A percentile compares a stretch with the other conserved stretches of the same genome.
Evolutionary conservation across 495 filamentous ascomycete genomes (phyloP).

Genomic region (Annulohypoxylon maeteangense): DNA sequence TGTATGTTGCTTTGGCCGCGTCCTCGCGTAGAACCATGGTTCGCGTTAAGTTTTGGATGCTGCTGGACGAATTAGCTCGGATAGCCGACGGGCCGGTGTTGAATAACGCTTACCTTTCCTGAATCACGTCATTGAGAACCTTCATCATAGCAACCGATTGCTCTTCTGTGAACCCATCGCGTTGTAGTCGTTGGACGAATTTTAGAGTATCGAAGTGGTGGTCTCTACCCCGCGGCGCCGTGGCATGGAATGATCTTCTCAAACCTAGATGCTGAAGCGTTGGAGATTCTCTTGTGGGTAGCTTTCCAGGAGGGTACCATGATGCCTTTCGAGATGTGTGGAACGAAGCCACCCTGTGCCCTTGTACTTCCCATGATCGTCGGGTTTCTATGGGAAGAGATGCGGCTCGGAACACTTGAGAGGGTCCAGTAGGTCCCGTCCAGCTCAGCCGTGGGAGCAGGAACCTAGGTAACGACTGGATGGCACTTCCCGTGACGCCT

Average conservation of each 20-base stretch:
- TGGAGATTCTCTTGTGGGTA: conserved; percentile 21
- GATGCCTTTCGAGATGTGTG: conserved; percentile 18
- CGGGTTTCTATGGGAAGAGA: conserved; percentile 38
- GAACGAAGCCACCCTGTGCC: conserved; percentile 31
- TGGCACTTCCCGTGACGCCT: conserved; percentile 38
- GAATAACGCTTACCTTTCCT: conserved; percentile 73
- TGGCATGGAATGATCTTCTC: conserved; percentile 74
- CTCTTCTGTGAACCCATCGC: conserved; percentile 94
- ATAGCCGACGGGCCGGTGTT: conserved; percentile 3
- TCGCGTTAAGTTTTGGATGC: conserved; percentile 96
- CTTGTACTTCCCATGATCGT: conserved; percentile 28
- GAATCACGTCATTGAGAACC: conserved; percentile 94
- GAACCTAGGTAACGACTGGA: conserved; percentile 59
- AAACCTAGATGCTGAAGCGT: conserved; percentile 44
- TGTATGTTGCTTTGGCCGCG: conserved; percentile 87
- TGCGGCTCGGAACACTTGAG: conserved; percentile 39
- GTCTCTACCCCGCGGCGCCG: conserved; percentile 69
- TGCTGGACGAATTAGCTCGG: conserved; percentile 43
- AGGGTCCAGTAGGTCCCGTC: conserved; percentile 47
- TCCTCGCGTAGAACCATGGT: conserved; percentile 99
- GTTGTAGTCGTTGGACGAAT: conserved; percentile 89
- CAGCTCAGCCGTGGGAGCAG: conserved; percentile 66
- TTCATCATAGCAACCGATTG: conserved; percentile 98
- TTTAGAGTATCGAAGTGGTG: conserved; percentile 99
- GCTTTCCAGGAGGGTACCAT: neutral